Evolutionary conservation across 768 basidiomycete genomes (phyloP).

Genomic region (Clitopilus hobsonii): DNA sequence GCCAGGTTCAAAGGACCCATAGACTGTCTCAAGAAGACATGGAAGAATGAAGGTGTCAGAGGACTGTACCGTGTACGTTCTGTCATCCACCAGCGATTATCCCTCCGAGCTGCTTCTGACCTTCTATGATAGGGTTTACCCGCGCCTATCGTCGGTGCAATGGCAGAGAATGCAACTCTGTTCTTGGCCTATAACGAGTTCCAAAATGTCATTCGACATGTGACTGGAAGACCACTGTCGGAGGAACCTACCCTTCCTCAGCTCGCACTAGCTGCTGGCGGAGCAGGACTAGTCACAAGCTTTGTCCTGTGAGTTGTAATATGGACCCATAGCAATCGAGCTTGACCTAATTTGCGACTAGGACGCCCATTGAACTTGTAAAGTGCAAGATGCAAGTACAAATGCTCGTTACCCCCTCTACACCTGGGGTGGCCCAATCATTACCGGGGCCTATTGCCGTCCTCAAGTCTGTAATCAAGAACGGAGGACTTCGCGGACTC

Average conservation of each 20-base stretch:
- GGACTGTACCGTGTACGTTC: slow-evolving; percentile 81
- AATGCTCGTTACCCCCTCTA: slow-evolving; percentile 45
- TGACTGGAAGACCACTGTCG: slow-evolving; percentile 36
- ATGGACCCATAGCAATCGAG: neutral
- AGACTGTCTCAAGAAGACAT: slow-evolving; percentile 84
- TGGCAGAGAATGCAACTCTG: slow-evolving; percentile 85
- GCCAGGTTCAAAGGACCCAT: slow-evolving; percentile 77
- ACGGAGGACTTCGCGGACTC: slow-evolving; percentile 76
- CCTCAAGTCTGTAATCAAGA: slow-evolving; percentile 55
- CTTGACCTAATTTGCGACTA: slow-evolving; percentile 21
- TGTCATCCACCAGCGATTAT: neutral
- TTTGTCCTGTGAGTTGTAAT: slow-evolving; percentile 68
- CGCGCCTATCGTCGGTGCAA: slow-evolving; percentile 86
- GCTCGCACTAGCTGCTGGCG: slow-evolving; percentile 74
- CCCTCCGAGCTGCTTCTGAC: slow-evolving; percentile 2
- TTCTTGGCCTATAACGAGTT: slow-evolving; percentile 84
- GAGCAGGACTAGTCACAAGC: slow-evolving; percentile 84
- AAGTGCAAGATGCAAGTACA: slow-evolving; percentile 99
- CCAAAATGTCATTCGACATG: slow-evolving; percentile 51
- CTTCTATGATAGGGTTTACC: slow-evolving; percentile 68
- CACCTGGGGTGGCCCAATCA: slow-evolving; percentile 10
- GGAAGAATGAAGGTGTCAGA: slow-evolving; percentile 71
- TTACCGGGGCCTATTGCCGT: slow-evolving; percentile 77
- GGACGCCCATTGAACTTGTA: slow-evolving; percentile 90
- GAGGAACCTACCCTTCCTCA: slow-evolving; percentile 43